Base-by-base conservation (phyloP, 257 asterid genomes). In the Vinca minor region DNA sequence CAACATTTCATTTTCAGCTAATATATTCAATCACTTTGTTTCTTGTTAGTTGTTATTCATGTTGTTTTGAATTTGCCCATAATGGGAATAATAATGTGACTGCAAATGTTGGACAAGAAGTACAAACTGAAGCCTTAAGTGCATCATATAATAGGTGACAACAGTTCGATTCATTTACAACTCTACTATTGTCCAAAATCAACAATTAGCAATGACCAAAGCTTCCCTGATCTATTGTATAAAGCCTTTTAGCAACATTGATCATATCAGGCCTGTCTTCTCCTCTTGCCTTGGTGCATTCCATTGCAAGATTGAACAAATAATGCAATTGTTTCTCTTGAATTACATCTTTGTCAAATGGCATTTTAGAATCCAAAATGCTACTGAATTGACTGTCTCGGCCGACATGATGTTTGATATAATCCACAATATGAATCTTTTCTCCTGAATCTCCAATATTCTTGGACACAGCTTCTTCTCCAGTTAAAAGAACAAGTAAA, bases 231-330 rank as follows among this genome's bases (percentile, higher is more conserved):
- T 41, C 66, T 5, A 42, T 61, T 15, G 6, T 42, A 2, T 31
- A 17, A 8, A 42, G 66, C 4, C 20, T 50, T 42, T 61, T 61
- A 15, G 54, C 64, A 60, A 61, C 52, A 23, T 41, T 32, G 36
- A 61, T 28, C 66, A 42, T 61, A 25, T 61, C 15, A 1, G 31
- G 54, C 50, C 66, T 23, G 41, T 61, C 53, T 26, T 26, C 44
- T n/a, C 45, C 45, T 5, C 28, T 63, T 9, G 0, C 20, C 10
- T 45, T 54, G 11, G 58, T 63, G 48, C 58, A 46, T 31, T 31
- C 34, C 67, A 46, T 63, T 17, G 67, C 67, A 17, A 63, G 67
- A 49, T 63, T 35, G 44, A 45, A n/a, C 3, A 46, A 29, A 1
- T n/a, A 39, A 28, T 29, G 26, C 10, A 46, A 29, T 20, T 63